Base-by-base conservation (phyloP, 78 protist genomes). In the Anaeramoeba ignava region DNA sequence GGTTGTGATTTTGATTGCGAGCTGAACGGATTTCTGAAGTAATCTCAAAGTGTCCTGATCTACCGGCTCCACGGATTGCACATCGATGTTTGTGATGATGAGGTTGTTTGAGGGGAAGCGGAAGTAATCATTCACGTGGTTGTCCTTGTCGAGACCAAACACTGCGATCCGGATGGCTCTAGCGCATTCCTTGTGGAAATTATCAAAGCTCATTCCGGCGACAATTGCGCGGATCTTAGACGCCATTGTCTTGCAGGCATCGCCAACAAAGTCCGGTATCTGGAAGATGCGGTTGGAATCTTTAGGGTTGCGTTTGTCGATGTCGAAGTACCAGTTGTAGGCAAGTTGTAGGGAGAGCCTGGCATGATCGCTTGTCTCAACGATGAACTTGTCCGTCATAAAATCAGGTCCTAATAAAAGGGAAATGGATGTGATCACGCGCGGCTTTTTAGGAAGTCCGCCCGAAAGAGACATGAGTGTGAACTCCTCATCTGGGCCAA, bases 241-340 rank as follows among this genome's bases (percentile, higher is more conserved):
- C 0, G 95, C 95, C 34, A 94, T 87, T 38, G 96, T 90, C 89
- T 92, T 93, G 91, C 98, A 95, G 33, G 89, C 41, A 86, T 95
- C 94, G 82, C 98, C 98, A 38, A 95, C 91, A 41, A 95, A 95
- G 91, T 95, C 98, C 36, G 95, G 93, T 39, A 92, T 91, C 40
- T 82, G 40, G 83, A 92, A 92, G 84, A 91, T 84, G 83, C 83
- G 85, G 79, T 78, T 67, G 40, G 89, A 81, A 33, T 42, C 80
- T 31, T 39, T 80, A 39, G 3, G 27, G 38, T 0, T 31, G 33
- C 8, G 17, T 37, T 12, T 54, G 79, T 87, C 92, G 34, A 89
- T 68, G 2, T 40, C 86, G 40, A 92, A 92, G 41, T 90, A 80
- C 96, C 96, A 95, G 87, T 94, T 95, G 95, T 95, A 95, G 39